Evolutionary conservation across 208 protist genomes (phyloP).

Genomic region (Leishmania lainsoni): DNA sequence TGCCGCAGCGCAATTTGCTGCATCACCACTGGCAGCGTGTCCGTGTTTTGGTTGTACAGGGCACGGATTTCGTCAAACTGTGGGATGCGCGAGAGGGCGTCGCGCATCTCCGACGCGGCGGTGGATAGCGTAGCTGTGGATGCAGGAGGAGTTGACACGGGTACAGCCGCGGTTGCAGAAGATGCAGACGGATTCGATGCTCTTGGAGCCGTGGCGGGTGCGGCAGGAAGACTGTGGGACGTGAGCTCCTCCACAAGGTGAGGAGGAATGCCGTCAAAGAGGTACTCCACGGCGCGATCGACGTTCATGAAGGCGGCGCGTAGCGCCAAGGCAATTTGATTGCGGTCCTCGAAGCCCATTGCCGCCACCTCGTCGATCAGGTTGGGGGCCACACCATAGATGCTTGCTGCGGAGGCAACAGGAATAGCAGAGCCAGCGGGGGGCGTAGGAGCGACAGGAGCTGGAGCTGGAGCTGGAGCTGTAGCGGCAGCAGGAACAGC

Average conservation of each 20-base stretch:
- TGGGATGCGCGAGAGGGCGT: conserved; percentile 61
- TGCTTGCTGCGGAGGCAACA: conserved; percentile 13
- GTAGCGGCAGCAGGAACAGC: neutral
- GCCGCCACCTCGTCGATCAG: conserved; percentile 81
- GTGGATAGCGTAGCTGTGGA: neutral
- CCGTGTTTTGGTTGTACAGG: conserved; percentile 62
- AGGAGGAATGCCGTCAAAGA: conserved; percentile 78
- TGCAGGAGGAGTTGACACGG: neutral
- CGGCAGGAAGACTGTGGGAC: neutral
- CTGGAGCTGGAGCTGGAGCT: neutral
- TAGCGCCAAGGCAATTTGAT: conserved; percentile 71
- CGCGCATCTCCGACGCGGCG: conserved; percentile 37
- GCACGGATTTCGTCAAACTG: conserved; percentile 76
- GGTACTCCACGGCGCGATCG: conserved; percentile 88
- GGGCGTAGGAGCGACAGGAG: neutral
- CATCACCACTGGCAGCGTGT: conserved; percentile 59
- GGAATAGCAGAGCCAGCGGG: conserved; percentile 10
- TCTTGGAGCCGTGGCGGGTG: conserved; percentile 7
- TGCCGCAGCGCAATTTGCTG: conserved; percentile 71
- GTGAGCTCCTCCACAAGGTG: conserved; percentile 44
- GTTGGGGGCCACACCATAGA: conserved; percentile 39
- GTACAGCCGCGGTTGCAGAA: neutral
- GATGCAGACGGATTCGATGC: conserved; percentile 10
- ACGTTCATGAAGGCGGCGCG: conserved; percentile 87
- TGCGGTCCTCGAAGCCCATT: conserved; percentile 89